Conservation (phyloP, 2,329 filamentous ascomycete species). For the Trichoderma sp. region DNA sequence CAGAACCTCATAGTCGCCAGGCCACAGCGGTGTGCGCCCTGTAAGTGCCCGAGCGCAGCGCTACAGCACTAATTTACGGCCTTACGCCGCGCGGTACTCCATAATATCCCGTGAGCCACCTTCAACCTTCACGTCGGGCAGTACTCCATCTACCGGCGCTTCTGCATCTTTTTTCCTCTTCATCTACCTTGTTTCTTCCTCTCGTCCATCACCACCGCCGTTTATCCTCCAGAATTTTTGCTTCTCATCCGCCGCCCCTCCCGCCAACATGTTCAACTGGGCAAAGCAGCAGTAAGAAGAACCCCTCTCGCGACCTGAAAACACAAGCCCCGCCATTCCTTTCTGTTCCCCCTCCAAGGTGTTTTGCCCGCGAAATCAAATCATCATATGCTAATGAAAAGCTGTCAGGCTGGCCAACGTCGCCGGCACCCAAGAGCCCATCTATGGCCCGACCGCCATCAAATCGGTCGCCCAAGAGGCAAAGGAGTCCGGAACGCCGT, state of each 20-base stretch:
- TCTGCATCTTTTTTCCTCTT: constrained; percentile 4
- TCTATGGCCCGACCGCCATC: constrained; percentile 89
- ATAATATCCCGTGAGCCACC: neutral
- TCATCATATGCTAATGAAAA: constrained; percentile 17
- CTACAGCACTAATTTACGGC: neutral
- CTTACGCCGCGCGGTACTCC: neutral
- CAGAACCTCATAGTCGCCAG: constrained; percentile 16
- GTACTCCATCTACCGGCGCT: constrained; percentile 20
- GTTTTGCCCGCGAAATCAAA: constrained; percentile 7
- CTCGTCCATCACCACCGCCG: constrained; percentile 1
- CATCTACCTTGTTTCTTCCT: constrained; percentile 5
- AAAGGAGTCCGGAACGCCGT: constrained; percentile 65
- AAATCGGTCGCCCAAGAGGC: constrained; percentile 82
- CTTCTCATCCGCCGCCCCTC: neutral
- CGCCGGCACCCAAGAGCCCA: constrained; percentile 93
- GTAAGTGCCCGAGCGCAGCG: constrained; percentile 11
- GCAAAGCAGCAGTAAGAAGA: constrained; percentile 80
- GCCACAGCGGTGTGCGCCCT: constrained; percentile 30
- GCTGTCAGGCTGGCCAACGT: constrained; percentile 68
- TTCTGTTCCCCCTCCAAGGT: neutral
- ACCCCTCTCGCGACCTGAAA: neutral
- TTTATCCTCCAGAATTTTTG: neutral
- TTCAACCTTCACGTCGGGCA: neutral
- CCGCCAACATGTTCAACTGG: constrained; percentile 82
- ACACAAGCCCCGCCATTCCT: constrained; percentile 14